Evolutionary conservation across 1,284 basidiomycete species (phyloP).

Genomic region (Exobasidium rhododendri): DNA sequence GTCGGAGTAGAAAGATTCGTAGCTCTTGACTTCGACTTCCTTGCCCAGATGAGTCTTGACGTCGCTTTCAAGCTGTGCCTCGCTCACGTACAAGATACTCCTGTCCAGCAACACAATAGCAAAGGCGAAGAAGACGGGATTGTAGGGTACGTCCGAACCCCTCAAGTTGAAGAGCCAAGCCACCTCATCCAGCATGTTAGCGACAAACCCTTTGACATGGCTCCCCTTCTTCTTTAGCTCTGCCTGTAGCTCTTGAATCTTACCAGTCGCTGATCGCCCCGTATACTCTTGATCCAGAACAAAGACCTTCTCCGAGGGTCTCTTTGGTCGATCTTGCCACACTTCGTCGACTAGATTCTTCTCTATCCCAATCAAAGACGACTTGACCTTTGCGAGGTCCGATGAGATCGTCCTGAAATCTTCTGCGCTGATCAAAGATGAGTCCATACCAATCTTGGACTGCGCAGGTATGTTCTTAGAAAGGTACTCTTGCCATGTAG

Average conservation of each 20-base stretch:
- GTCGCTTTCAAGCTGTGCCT: slow-evolving; percentile 63
- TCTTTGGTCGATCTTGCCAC: slow-evolving; percentile 72
- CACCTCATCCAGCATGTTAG: slow-evolving; percentile 52
- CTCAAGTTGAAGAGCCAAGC: slow-evolving; percentile 85
- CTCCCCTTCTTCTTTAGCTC: slow-evolving; percentile 28
- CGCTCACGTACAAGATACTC: slow-evolving; percentile 67
- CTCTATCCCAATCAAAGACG: slow-evolving; percentile 57
- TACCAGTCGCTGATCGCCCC: slow-evolving; percentile 55
- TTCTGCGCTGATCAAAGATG: slow-evolving; percentile 44
- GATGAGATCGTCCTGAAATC: slow-evolving; percentile 46
- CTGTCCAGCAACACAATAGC: slow-evolving; percentile 71
- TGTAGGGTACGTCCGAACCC: slow-evolving; percentile 87
- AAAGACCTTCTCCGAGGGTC: slow-evolving; percentile 70
- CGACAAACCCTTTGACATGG: slow-evolving; percentile 39
- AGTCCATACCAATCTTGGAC: slow-evolving; percentile 46
- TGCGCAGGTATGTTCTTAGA: slow-evolving; percentile 28
- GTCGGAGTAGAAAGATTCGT: slow-evolving; percentile 57
- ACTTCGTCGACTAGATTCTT: slow-evolving; percentile 76
- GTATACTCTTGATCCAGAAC: slow-evolving; percentile 70
- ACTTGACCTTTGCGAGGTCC: slow-evolving; percentile 29
- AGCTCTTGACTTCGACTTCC: slow-evolving; percentile 71
- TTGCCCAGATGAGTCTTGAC: slow-evolving; percentile 67
- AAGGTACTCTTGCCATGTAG: slow-evolving; percentile 66
- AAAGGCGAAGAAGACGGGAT: slow-evolving; percentile 90
- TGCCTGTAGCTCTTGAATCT: slow-evolving; percentile 42